A percentile compares a stretch with the other conserved stretches of the same genome.
phyloP scores from a whole-genome alignment of 352 stramenopile species.

The Ophiocytium majus region DNA sequence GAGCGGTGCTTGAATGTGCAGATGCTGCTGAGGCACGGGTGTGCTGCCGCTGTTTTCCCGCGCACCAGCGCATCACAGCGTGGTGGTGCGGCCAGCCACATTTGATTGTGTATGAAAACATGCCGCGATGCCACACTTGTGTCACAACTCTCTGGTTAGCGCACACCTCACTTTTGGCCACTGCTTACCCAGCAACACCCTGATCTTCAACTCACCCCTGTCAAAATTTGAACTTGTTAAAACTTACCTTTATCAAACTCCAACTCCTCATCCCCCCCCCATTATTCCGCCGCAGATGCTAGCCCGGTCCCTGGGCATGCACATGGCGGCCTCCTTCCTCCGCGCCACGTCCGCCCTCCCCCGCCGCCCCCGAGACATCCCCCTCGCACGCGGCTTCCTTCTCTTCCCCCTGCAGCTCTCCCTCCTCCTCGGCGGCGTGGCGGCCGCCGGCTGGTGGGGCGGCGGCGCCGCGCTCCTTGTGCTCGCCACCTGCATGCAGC shows the following conservation, averaged over 20 bases:
- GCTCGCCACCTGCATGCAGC: not conserved
- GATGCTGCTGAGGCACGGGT: not conserved
- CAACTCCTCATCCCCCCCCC: not conserved
- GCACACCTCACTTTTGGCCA: no score
- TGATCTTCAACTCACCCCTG: no score
- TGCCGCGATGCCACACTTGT: no score
- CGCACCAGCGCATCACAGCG: no score
- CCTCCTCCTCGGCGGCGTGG: not conserved
- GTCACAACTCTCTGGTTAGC: no score
- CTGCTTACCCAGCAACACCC: no score
- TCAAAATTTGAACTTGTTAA: no score
- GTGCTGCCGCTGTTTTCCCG: no score
- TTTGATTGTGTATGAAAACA: no score
- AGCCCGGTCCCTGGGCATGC: not conserved
- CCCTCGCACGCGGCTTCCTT: not conserved
- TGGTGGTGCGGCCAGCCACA: no score
- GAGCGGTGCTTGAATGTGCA: no score
- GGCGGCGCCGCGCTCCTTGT: conserved; percentile 26
- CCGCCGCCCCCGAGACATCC: not conserved
- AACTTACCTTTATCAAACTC: no score
- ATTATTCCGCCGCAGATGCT: not conserved
- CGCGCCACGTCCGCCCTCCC: not conserved
- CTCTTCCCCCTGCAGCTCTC: not conserved
- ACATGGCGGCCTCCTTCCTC: conserved; percentile 1
- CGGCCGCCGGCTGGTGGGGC: conserved; percentile 31